Evolutionary conservation across 495 filamentous ascomycete genomes (phyloP).

Genomic region (Neurospora terricola): DNA sequence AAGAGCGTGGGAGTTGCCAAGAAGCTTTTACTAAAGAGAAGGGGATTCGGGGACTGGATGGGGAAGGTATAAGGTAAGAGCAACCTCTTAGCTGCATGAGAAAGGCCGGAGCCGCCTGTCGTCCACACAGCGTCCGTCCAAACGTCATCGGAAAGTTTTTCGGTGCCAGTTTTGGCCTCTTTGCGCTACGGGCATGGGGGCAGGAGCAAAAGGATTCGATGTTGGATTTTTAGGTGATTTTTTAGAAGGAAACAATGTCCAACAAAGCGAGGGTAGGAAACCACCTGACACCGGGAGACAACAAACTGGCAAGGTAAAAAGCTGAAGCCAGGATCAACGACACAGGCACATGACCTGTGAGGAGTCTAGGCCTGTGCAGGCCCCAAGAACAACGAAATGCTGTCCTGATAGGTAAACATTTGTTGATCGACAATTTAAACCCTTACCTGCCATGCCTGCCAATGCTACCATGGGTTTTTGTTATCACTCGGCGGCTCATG

Average conservation of each 20-base stretch:
- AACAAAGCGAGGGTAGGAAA: background rate
- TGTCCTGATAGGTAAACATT: background rate
- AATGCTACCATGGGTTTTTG: background rate
- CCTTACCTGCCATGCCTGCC: background rate
- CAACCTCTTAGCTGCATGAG: conserved; percentile 24
- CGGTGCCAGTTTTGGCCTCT: background rate
- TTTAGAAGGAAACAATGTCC: background rate
- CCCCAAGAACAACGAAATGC: background rate
- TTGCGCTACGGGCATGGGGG: background rate
- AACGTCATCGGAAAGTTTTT: background rate
- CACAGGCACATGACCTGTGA: background rate
- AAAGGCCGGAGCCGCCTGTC: conserved; percentile 11
- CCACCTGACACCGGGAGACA: background rate
- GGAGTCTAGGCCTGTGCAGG: background rate
- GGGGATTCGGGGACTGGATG: conserved; percentile 8
- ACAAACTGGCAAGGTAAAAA: background rate
- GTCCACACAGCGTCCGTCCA: background rate
- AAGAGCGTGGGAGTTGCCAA: background rate
- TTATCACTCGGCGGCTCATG: background rate
- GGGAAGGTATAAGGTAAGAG: conserved; percentile 26
- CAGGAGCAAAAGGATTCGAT: background rate
- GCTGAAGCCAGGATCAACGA: background rate
- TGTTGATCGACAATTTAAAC: background rate
- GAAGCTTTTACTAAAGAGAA: background rate
- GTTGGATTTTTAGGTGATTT: background rate